phyloP scores from a whole-genome alignment of 176 grass and related monocot genomes.

The Raddia guianensis region DNA sequence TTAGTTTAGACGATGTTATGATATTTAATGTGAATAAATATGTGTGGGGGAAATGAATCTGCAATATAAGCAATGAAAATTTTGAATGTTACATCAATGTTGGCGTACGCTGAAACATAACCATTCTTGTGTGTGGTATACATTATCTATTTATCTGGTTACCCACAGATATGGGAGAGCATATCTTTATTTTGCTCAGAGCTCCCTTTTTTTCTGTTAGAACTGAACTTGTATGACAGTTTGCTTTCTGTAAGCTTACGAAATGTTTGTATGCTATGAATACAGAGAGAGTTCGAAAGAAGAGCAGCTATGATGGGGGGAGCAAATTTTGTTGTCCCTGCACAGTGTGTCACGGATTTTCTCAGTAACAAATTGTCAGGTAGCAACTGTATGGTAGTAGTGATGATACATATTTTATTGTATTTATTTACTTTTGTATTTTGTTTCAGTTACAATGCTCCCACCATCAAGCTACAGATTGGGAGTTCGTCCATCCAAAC shows the following conservation, averaged over 20 bases:
- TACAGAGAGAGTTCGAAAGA: constrained; percentile 92
- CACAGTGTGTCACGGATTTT: constrained; percentile 90
- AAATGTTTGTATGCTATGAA: constrained; percentile 18
- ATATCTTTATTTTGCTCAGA: neutral
- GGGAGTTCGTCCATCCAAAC: constrained; percentile 75
- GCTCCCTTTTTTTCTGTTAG: constrained; percentile 10
- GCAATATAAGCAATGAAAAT: neutral
- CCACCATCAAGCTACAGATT: constrained; percentile 93
- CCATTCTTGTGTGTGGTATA: neutral
- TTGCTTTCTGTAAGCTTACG: constrained; percentile 20
- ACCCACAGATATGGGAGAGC: neutral
- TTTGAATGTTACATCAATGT: neutral
- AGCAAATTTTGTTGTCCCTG: constrained; percentile 89
- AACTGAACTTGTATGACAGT: neutral
- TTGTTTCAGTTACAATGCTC: constrained; percentile 58
- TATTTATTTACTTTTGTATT: constrained; percentile 34
- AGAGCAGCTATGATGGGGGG: constrained; percentile 89
- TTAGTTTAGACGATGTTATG: neutral
- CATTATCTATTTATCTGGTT: neutral
- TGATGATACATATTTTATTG: constrained; percentile 24
- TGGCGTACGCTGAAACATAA: constrained; percentile 15
- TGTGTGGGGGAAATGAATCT: constrained; percentile 2
- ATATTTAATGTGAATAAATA: neutral
- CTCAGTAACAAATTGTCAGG: constrained; percentile 83
- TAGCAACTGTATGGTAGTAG: constrained; percentile 40